Evolutionary conservation across 108 stramenopile genomes (phyloP).

Genomic region (Parmales sp.): DNA sequence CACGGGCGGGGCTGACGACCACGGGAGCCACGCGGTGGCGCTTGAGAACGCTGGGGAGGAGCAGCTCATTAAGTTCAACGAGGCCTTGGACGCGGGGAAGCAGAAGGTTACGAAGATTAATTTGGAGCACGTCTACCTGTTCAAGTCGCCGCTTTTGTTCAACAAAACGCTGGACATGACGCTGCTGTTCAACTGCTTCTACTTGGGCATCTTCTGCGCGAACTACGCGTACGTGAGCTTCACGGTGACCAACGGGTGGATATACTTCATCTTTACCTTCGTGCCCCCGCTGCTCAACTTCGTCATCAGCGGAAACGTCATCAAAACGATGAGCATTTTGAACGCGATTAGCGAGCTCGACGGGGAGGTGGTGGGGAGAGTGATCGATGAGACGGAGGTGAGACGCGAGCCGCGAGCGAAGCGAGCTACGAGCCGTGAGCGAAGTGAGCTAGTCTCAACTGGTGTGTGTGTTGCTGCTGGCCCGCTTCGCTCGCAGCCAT

Average conservation of each 20-base stretch:
- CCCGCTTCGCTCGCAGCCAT: too few relatives aligned
- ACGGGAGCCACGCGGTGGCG: neutral
- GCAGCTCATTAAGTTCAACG: neutral
- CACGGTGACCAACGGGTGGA: neutral
- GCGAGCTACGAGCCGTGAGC: too few relatives aligned
- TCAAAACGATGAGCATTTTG: neutral
- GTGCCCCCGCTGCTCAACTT: neutral
- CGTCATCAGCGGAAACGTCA: neutral
- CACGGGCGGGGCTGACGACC: neutral
- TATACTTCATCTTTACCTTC: neutral
- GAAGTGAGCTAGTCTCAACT: too few relatives aligned
- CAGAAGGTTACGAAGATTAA: neutral
- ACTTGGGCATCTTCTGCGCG: neutral
- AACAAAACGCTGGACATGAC: conserved; percentile 3
- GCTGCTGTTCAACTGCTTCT: conserved; percentile 5
- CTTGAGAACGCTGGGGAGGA: neutral
- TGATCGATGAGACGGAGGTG: conserved; percentile 10
- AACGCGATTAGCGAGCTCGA: neutral
- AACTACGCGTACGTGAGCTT: neutral
- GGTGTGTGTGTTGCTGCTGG: too few relatives aligned
- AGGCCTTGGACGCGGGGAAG: neutral
- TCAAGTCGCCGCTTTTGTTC: neutral
- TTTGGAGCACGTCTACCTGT: neutral
- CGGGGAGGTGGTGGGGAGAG: neutral
- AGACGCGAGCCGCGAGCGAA: too few relatives aligned